Evolutionary conservation across 495 filamentous ascomycete species (phyloP).

Genomic region (Talaromyces trachyspermus): DNA sequence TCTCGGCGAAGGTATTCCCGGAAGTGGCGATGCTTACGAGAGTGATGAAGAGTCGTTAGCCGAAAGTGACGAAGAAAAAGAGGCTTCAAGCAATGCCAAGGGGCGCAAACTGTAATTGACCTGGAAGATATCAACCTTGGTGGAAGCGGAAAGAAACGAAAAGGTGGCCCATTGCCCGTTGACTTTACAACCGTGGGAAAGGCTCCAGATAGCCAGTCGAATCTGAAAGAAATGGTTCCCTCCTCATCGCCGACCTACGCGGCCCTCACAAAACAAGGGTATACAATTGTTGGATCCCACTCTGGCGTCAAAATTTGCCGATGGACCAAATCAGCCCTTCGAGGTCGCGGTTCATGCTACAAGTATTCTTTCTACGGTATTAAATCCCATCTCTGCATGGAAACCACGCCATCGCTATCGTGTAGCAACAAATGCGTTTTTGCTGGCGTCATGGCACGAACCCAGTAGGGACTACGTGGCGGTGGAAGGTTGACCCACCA

Average conservation of each 20-base stretch:
- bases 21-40: conserved; percentile 75
- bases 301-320: conserved; percentile 96
- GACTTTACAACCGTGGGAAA: conserved; percentile 70
- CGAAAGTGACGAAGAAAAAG: conserved; percentile 38
- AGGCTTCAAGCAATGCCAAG: conserved; percentile 32
- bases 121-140: conserved; percentile 72
- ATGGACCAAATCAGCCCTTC: conserved; percentile 97
- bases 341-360: conserved; percentile 91
- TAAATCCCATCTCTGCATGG: conserved; percentile 93
- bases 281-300: conserved; percentile 89
- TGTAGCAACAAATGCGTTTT: conserved; percentile 99
- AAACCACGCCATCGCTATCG: conserved; percentile 87
- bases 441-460: conserved; percentile 98
- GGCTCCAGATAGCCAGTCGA: conserved; percentile 32
- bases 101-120: conserved; percentile 52
- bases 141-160: conserved; percentile 2
- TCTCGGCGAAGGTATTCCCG: conserved; percentile 70
- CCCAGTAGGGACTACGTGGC: conserved; percentile 91
- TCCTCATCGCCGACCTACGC: conserved; percentile 79
- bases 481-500: conserved; percentile 88
- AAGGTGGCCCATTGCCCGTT: conserved; percentile 54
- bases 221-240: conserved; percentile 86
- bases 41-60: conserved; percentile 71
- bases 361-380: conserved; percentile 97
- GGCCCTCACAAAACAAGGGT: conserved; percentile 90